Evolutionary conservation across 208 protist genomes (phyloP), one percentile per base, ranked within the genome.

Genomic region (Dictyostelium gargantuum): DNA sequence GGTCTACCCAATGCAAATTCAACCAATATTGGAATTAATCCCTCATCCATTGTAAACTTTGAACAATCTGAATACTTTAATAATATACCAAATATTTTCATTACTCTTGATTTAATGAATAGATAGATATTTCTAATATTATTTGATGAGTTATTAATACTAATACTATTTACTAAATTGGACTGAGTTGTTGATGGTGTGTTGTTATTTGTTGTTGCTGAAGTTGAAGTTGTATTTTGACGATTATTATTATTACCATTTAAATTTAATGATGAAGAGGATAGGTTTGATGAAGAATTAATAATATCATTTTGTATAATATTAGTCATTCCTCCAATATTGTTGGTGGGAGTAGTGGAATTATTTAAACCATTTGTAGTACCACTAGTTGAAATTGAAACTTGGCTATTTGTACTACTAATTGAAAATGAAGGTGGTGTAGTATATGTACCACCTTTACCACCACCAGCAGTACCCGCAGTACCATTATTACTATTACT

Each of bases 1-100:
- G 82, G 82, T 61, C 82, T 50, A 19, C 82, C 82, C 1, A 89
- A n/a, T 10, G 82, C 82, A 89, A 77, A 89, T 21, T 89, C 82
- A 3, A 89, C 68, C 48, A 89, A n/a, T 9, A 89, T 77, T 21
- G 82, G 82, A 10, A 89, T 35, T 6, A 89, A 29, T 15, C 73
- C 54, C 32, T 89, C 82, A 26, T 89, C 82, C 3, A 89, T 23
- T 48, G 68, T 54, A 23, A 66, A 68, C 38, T 77, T 89, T 6
- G 68, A n/a, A 52, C 63, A 89, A 19, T 89, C 70, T 19, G 44
- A n/a, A 26, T 79, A 77, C 42, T 79, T 89, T 3, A 76, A 48
- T 17, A 89, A 15, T 15, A 9, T 32, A 38, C 48, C 38, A 26
- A 79, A 46, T 8, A 89, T 66, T 40, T 79, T 89, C 82, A 89